Percentiles rank a stretch among this genome's conserved stretches.
Evolutionary conservation across 2,329 filamentous ascomycete species (phyloP).

Genomic region (Penicillium polonicum): DNA sequence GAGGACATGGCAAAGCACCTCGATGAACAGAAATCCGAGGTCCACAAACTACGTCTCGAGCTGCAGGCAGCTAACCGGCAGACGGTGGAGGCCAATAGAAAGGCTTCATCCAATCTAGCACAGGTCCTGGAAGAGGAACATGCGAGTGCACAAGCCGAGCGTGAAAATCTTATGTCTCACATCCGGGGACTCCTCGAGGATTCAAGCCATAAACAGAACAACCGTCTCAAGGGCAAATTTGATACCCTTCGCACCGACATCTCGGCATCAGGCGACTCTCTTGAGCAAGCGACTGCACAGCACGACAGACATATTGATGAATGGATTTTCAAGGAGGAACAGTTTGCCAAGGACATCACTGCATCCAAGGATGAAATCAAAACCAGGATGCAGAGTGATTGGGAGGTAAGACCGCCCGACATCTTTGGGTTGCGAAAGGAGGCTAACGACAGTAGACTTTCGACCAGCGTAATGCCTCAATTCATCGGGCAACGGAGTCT

Average conservation of each 20-base stretch:
- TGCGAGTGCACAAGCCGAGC: slow-evolving; percentile 68
- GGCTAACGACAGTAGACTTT: slow-evolving; percentile 55
- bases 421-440: not conserved
- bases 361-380: slow-evolving; percentile 76
- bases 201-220: slow-evolving; percentile 71
- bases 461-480: slow-evolving; percentile 75
- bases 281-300: slow-evolving; percentile 64
- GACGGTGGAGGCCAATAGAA: slow-evolving; percentile 66
- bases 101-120: slow-evolving; percentile 65
- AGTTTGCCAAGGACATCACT: slow-evolving; percentile 68
- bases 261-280: slow-evolving; percentile 59
- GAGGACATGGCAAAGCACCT: slow-evolving; percentile 76
- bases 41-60: slow-evolving; percentile 68
- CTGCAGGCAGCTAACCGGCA: slow-evolving; percentile 68
- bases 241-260: slow-evolving; percentile 64
- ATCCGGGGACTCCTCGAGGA: slow-evolving; percentile 74
- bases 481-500: slow-evolving; percentile 78
- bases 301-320: slow-evolving; percentile 71
- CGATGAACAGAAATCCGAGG: slow-evolving; percentile 72
- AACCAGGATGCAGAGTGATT: slow-evolving; percentile 79
- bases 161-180: slow-evolving; percentile 70
- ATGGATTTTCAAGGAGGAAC: slow-evolving; percentile 69
- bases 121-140: slow-evolving; percentile 74
- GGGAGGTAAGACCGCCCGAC: slow-evolving; percentile 60
- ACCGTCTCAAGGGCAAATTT: slow-evolving; percentile 65